Percentiles rank a stretch among this genome's conserved stretches.
These are phyloP conservation scores for Starmerella roubikii DNA, from an alignment of 805 yeast species.

Conservation along the genomic window DNA sequence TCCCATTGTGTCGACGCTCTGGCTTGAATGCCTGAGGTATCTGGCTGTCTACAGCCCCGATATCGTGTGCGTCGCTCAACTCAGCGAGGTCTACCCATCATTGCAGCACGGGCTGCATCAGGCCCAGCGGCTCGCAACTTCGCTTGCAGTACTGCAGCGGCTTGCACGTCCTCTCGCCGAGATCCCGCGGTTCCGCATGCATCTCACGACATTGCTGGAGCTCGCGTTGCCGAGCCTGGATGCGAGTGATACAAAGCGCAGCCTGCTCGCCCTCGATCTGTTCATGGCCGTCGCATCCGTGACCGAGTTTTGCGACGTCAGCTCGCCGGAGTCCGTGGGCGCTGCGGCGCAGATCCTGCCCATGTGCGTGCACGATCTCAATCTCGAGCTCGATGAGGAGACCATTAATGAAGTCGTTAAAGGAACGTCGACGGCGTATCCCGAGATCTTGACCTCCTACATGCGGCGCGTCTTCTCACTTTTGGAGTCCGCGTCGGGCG, in stretches of 20 bases:
- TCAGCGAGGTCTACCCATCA: constrained; percentile 49
- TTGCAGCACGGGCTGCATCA: constrained; percentile 30
- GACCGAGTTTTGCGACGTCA: constrained; percentile 54
- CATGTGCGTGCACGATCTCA: constrained; percentile 6
- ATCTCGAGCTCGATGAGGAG: constrained; percentile 29
- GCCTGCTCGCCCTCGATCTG: constrained; percentile 52
- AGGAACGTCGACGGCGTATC: constrained; percentile 63
- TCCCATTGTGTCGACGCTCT: constrained; percentile 5
- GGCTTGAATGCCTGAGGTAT: constrained; percentile 9
- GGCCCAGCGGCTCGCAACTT: constrained; percentile 65
- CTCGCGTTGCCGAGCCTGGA: constrained; percentile 72
- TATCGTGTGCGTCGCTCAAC: constrained; percentile 25
- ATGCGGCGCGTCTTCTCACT: constrained; percentile 46
- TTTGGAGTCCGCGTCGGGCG: constrained; percentile 39
- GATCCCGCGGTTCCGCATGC: constrained; percentile 56
- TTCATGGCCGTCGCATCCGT: constrained; percentile 58
- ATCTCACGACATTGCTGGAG: constrained; percentile 58
- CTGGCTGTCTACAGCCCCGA: constrained; percentile 51
- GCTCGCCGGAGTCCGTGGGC: constrained; percentile 18
- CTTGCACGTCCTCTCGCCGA: constrained; percentile 53
- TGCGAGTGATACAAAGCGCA: constrained; percentile 67
- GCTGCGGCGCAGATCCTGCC: constrained; percentile 14
- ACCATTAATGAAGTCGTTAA: constrained; percentile 43
- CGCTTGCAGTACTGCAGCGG: constrained; percentile 52
- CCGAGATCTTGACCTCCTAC: constrained; percentile 42